Conservation (phyloP, 169 alveolate genomes). For the Besnoitia besnoiti region DNA sequence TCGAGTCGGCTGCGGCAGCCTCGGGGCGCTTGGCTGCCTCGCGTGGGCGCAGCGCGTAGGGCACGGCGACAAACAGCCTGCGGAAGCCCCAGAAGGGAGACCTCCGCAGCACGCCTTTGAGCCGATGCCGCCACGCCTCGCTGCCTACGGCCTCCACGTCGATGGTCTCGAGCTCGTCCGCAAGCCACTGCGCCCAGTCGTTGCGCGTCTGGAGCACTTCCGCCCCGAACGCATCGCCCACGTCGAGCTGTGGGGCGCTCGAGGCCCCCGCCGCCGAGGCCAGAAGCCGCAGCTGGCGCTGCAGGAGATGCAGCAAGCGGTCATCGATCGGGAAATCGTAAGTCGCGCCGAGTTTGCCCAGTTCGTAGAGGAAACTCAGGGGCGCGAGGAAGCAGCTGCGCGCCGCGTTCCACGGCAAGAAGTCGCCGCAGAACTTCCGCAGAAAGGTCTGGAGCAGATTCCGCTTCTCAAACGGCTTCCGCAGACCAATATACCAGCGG, state of each 20-base stretch:
- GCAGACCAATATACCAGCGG: conserved; percentile 1
- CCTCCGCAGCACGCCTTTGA: conserved; percentile 16
- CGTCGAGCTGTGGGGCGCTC: neutral
- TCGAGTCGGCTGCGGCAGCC: no score
- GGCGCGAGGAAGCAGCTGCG: conserved; percentile 2
- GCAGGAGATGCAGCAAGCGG: neutral
- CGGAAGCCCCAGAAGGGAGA: conserved; percentile 25
- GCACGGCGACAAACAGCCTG: neutral
- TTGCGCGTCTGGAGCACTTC: neutral
- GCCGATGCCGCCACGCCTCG: conserved; percentile 27
- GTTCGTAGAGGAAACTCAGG: neutral
- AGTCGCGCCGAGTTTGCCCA: neutral
- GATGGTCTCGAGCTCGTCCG: neutral
- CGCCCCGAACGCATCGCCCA: neutral
- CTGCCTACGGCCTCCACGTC: neutral
- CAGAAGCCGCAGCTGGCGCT: neutral
- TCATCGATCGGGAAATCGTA: conserved; percentile 3
- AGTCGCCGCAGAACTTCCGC: conserved; percentile 27
- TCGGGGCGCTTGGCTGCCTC: neutral
- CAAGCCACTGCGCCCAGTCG: neutral
- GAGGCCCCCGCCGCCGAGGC: neutral
- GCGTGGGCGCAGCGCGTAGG: neutral
- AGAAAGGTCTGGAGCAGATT: conserved; percentile 3
- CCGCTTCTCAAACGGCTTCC: conserved; percentile 21
- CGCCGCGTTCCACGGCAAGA: neutral